A percentile compares a stretch with the other conserved stretches of the same genome.
Evolutionary conservation across 192 early-diverging fungal genomes (phyloP).

Genomic region (Gonapodya sp.): DNA sequence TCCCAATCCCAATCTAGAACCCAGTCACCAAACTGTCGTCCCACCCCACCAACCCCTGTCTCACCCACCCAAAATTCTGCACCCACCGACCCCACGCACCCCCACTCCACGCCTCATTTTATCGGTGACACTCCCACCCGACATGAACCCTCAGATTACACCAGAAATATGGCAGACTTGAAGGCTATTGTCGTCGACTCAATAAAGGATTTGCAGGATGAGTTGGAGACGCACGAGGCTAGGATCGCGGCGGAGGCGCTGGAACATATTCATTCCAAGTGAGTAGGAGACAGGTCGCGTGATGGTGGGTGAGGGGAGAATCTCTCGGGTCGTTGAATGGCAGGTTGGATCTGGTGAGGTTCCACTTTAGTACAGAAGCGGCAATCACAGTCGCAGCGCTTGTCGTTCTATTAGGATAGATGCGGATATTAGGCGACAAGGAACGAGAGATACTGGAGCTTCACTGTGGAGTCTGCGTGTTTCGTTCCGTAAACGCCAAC

Average conservation of each 20-base stretch:
- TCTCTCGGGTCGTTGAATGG: too few relatives aligned
- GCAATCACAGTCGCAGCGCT: too few relatives aligned
- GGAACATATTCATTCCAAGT: slow-evolving; percentile 92
- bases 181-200: slow-evolving; percentile 70
- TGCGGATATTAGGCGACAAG: too few relatives aligned
- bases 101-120: neutral
- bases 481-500: too few relatives aligned
- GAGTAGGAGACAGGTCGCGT: slow-evolving; percentile 17
- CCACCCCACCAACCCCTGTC: neutral
- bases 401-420: too few relatives aligned
- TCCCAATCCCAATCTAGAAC: neutral
- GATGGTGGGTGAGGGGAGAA: neutral
- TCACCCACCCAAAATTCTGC: too few relatives aligned
- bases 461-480: too few relatives aligned
- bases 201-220: slow-evolving; percentile 80
- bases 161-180: slow-evolving; percentile 21
- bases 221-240: slow-evolving; percentile 65
- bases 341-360: too few relatives aligned
- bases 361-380: too few relatives aligned
- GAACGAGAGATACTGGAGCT: too few relatives aligned
- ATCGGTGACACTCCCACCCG: neutral
- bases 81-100: neutral
- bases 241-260: slow-evolving; percentile 76
- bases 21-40: neutral
- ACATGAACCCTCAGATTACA: neutral